A percentile compares a stretch with the other conserved stretches of the same genome.
Evolutionary conservation across 768 basidiomycete genomes (phyloP).

Genomic region (Pleurotus tuber-regium): DNA sequence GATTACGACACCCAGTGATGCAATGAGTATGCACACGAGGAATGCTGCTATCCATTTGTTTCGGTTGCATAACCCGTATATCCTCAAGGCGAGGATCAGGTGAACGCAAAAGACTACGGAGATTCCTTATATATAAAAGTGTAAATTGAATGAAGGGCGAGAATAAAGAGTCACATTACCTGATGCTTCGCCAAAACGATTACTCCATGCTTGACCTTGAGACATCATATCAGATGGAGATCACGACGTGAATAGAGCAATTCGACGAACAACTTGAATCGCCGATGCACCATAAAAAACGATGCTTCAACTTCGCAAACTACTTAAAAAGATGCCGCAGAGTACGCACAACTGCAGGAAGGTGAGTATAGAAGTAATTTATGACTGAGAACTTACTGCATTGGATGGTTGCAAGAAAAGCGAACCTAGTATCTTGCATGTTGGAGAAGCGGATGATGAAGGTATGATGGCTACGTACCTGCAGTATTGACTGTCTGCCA

Average conservation of each 20-base stretch:
- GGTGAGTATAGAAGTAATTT: too few relatives aligned
- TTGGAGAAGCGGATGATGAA: neutral
- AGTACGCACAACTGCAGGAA: too few relatives aligned
- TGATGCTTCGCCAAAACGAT: neutral
- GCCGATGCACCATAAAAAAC: neutral
- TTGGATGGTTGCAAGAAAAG: neutral
- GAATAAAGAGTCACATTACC: neutral
- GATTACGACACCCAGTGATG: neutral
- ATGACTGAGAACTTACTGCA: too few relatives aligned
- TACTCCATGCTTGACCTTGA: neutral
- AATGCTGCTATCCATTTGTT: neutral
- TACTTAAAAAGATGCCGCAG: too few relatives aligned
- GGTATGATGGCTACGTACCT: neutral
- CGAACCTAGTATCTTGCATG: neutral
- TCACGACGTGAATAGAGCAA: too few relatives aligned
- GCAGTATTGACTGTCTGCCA: neutral
- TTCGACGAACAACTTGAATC: neutral
- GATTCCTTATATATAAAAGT: neutral
- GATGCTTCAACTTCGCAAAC: too few relatives aligned
- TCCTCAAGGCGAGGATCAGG: slow-evolving; percentile 1
- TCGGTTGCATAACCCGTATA: neutral
- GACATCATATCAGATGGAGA: too few relatives aligned
- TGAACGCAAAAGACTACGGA: neutral
- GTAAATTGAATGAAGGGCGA: too few relatives aligned
- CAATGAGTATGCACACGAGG: neutral